phyloP scores from a whole-genome alignment of 768 basidiomycete species.

The Suillus placidus region DNA sequence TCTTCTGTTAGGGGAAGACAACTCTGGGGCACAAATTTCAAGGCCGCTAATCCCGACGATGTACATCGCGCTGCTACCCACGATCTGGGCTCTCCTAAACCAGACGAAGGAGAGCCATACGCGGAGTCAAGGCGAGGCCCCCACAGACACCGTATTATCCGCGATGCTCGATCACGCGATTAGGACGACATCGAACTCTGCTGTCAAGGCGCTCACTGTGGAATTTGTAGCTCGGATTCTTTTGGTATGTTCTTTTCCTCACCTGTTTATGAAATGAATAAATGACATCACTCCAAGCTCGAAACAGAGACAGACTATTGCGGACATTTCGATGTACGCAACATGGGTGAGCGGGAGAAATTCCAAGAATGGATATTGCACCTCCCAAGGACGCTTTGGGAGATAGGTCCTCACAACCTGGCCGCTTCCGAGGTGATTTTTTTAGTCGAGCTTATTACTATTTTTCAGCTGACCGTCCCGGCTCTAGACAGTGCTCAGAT shows the following conservation, averaged over 20 bases:
- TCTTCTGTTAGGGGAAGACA: constrained; percentile 55
- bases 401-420: constrained; percentile 63
- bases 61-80: constrained; percentile 74
- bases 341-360: constrained; percentile 29
- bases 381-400: constrained; percentile 86
- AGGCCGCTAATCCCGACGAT: constrained; percentile 54
- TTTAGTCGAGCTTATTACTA: not conserved
- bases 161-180: constrained; percentile 70
- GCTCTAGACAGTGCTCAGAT: constrained; percentile 55
- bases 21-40: constrained; percentile 45
- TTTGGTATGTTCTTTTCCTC: constrained; percentile 50
- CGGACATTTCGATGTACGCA: constrained; percentile 48
- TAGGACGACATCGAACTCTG: constrained; percentile 58
- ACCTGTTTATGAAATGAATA: not conserved
- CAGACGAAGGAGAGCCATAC: constrained; percentile 34
- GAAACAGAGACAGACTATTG: constrained; percentile 55
- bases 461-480: constrained; percentile 13
- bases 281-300: constrained; percentile 46
- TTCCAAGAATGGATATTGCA: constrained; percentile 71
- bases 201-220: constrained; percentile 65
- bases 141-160: constrained; percentile 38
- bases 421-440: constrained; percentile 58
- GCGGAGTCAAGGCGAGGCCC: constrained; percentile 21
- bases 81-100: constrained; percentile 76
- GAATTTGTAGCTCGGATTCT: constrained; percentile 75